Evolutionary conservation across 73 alveolate genomes (phyloP).

Genomic region (Tetrahymena thermophila): DNA sequence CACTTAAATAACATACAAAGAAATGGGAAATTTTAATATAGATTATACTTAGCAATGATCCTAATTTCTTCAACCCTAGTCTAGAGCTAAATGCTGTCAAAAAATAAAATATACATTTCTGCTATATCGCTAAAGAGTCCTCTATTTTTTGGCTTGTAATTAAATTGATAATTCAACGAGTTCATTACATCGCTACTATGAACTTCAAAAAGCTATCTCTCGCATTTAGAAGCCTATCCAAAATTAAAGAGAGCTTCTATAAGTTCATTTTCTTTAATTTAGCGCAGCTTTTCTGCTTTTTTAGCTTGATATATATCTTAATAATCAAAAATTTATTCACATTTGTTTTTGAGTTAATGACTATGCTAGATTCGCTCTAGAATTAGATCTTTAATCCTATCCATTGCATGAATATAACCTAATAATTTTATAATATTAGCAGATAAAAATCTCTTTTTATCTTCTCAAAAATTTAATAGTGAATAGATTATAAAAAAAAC

Average conservation of each 20-base stretch:
- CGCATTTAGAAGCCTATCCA: background rate
- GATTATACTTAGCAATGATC: background rate
- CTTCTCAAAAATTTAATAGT: background rate
- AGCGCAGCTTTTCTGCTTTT: background rate
- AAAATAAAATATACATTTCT: background rate
- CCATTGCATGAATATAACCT: conserved; percentile 2
- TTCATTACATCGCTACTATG: background rate
- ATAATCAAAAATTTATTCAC: background rate
- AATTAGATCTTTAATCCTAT: background rate
- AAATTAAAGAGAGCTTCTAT: background rate
- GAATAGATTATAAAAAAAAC: background rate
- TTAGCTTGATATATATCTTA: background rate
- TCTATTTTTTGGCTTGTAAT: background rate
- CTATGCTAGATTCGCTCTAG: background rate
- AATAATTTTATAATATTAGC: background rate
- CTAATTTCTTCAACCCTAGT: background rate
- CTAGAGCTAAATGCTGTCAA: background rate
- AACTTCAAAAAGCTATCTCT: background rate
- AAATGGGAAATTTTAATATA: background rate
- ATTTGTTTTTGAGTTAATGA: background rate
- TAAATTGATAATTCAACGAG: background rate
- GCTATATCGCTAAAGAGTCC: background rate
- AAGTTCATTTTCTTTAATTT: background rate
- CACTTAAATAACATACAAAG: background rate
- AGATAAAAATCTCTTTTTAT: background rate